Evolutionary conservation across 176 grass and related monocot genomes (phyloP), one percentile per base, ranked within the genome.

Genomic region (Juncus inflexus): DNA sequence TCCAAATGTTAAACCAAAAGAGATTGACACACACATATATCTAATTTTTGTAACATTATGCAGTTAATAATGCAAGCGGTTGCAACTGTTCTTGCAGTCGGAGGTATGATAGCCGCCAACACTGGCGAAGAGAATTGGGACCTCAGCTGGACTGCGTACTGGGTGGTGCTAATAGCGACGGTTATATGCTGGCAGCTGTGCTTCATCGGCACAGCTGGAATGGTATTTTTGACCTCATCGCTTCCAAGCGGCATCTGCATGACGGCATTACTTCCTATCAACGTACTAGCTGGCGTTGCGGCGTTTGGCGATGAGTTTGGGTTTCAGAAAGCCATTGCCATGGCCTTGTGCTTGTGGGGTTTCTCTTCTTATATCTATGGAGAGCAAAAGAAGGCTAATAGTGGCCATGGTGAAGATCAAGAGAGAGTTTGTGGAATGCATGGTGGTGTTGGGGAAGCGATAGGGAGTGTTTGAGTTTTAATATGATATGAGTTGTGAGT

Each of bases 211-310:
- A 99, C 89, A 3, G 89, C 89, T 0, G 87, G 87, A 60, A 83
- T 86, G 92, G 78, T 97, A 50, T 97, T 89, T 75, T 80, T 91
- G 2, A 97, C 85, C 42, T 83, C 92, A 52, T 91, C 92, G 19
- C 82, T 97, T 40, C 82, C 90, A 78, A 90, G 92, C 63, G 92
- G 87, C 53, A 86, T 97, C 58, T 97, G 92, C 84, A 91, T 97
- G 92, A 75, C 92, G 8, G 85, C 87, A 16, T 79, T 97, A 72
- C 82, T 91, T 10, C 75, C 92, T 6, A 65, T 67, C 57, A 97
- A 91, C 82, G 92, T 97, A 6, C 37, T 97, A 70, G 87, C 82
- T 9, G 94, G 94, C n/a, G 83, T 99, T 40, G 47, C 77, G 12
- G 67, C 74, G 10, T 92, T 89, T 55, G 68, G 65, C 15, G 94